Base-by-base conservation (phyloP, 139 green algal species). In the Closterium sp. region DNA sequence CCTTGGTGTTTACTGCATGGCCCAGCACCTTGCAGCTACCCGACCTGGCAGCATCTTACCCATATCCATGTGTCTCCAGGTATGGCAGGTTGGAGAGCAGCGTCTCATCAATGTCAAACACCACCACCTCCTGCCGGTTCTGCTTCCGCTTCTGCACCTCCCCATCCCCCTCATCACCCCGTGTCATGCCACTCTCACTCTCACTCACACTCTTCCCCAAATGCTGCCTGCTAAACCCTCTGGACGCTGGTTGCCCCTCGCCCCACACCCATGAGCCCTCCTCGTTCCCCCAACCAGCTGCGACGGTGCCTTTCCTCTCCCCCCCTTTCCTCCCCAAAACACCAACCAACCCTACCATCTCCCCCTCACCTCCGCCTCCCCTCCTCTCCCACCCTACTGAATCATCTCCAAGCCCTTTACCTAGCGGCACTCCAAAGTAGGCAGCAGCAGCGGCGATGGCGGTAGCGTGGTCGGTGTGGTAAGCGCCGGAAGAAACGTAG, bases 51-150 rank as follows among this genome's bases (percentile, higher is more conserved):
- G 55, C 43, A 66, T 21, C 84, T 35, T 21, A 88, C 84, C 84
- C 84, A 33, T 88, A 88, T 35, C 21, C 32, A 33, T 88, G 84
- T 33, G 32, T 10, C 12, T 28, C 9, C 12, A 64, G 21, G 32
- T 90, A 90, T 10, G 87, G 33, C 32, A 90, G 31, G 87, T 90
- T 90, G 64, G 33, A 86, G 21, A 90, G 64, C 32, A 86, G 33
- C 31, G 87, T 90, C 33, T 90, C 87, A 23, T 90, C 87, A 86
- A 90, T 90, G 66, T 90, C 87, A 34, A 90, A 86, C 64, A 90
- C 87, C 33, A 90, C 33, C 35, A 33, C n/a, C 30, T 89, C 86
- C 8, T 32, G 30, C n/a, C 36, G 86, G 19, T 35, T 35, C 84
- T 34, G 84, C 84, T 35, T 85, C 32, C 6, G 84, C 33, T 34